These are phyloP conservation scores for Aspergillus sp. DNA, from an alignment of 2,329 filamentous ascomycete genomes.

Conservation along the genomic window DNA sequence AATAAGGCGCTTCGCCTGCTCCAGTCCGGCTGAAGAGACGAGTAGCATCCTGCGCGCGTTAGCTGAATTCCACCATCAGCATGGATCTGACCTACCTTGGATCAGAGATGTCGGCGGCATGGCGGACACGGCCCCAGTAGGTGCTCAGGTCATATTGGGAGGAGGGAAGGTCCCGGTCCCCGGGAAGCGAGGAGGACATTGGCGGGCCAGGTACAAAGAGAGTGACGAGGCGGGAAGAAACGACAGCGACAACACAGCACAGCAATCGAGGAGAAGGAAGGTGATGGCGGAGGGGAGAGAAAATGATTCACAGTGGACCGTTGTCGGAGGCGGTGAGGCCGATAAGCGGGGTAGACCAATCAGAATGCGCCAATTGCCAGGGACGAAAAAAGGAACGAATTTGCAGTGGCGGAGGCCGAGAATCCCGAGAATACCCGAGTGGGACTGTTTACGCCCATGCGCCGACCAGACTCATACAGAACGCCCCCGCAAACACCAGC, in stretches of 20 bases:
- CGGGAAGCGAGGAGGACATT: slow-evolving; percentile 64
- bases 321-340: slow-evolving; percentile 37
- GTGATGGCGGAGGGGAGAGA: slow-evolving; percentile 3
- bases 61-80: slow-evolving; percentile 4
- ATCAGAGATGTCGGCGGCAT: slow-evolving; percentile 87
- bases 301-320: slow-evolving; percentile 16
- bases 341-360: slow-evolving; percentile 31
- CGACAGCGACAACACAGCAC: neutral
- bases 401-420: neutral
- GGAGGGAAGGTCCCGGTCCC: slow-evolving; percentile 76
- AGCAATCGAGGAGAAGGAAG: slow-evolving; percentile 6
- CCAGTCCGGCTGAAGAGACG: slow-evolving; percentile 73
- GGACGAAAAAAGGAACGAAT: neutral
- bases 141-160: slow-evolving; percentile 91
- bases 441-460: slow-evolving; percentile 61
- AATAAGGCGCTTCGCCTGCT: slow-evolving; percentile 80
- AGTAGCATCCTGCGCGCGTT: slow-evolving; percentile 70
- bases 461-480: slow-evolving; percentile 70
- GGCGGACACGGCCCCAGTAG: slow-evolving; percentile 91
- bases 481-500: slow-evolving; percentile 63
- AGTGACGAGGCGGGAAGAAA: slow-evolving; percentile 4
- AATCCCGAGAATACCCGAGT: neutral
- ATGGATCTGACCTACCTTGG: slow-evolving; percentile 65
- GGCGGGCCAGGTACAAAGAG: slow-evolving; percentile 1
- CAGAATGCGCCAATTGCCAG: slow-evolving; percentile 2